Evolutionary conservation across 495 filamentous ascomycete genomes (phyloP), one percentile per base, ranked within the genome.

Genomic region (Penicillium turbatum): DNA sequence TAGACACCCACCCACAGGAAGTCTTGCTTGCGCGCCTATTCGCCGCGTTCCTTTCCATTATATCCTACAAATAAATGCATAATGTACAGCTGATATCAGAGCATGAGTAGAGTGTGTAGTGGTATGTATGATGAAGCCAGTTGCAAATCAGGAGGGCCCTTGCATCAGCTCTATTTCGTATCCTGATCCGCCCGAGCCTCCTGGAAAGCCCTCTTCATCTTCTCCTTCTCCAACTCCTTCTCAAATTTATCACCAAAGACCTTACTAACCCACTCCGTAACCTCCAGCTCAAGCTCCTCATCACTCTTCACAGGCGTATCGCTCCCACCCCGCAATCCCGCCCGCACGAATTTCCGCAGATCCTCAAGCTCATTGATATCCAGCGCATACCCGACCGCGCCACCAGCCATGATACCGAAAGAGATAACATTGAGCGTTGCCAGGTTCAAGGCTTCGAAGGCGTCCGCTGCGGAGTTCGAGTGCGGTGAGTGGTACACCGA

Each of bases 361-460:
- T 95, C 89, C 31, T 87, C 85, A 39, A 92, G 21, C 9, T 71
- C 74, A 49, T 84, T 83, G 37, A 95, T 78, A 67, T 93, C 84
- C 38, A 92, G 76, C 0, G 80, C 83, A 77, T 81, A 93, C 26
- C 86, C 62, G 27, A 80, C 55, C 0, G 83, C 89, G 5, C 91
- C 91, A 7, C 72, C 73, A 12, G 70, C 62, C 80, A 89, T 83
- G 68, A 93, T 84, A 10, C 73, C 78, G 36, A 89, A 79, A 51
- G 82, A 85, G 21, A 85, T 21, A 4, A 89, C 85, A 59, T 93
- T 92, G 51, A 95, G 72, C 0, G 90, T 93, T 0, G 91, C 90
- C n/a, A 95, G 67, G 45, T 82, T 85, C 10, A 96, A 72, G 5
- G 91, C 91, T 66, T 92, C 84, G 38, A 89, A 64, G 0, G 90